Evolutionary conservation across 2,329 filamentous ascomycete genomes (phyloP).

Genomic region (Aspergillus sp.): DNA sequence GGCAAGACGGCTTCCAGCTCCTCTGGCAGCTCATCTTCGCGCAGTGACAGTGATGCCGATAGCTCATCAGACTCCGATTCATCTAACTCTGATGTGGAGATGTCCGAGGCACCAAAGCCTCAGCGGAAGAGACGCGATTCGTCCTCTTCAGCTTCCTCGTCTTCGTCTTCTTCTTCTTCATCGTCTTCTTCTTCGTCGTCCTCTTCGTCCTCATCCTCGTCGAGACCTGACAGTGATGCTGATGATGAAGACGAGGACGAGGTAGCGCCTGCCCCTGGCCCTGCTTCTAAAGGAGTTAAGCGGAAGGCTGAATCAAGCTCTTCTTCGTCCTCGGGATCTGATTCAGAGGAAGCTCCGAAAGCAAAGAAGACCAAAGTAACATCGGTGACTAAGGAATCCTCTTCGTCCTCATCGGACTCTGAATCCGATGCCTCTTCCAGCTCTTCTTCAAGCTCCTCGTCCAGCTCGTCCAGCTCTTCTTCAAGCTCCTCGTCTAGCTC

Average conservation of each 20-base stretch:
- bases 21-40: conserved; percentile 5
- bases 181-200: conserved; percentile 34
- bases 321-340: conserved; percentile 33
- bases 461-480: conserved; percentile 19
- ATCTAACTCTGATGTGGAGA: conserved; percentile 44
- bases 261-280: conserved; percentile 37
- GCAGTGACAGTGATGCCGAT: conserved; percentile 21
- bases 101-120: conserved; percentile 39
- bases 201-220: conserved; percentile 32
- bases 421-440: conserved; percentile 15
- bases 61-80: conserved; percentile 33
- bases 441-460: conserved; percentile 30
- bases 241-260: conserved; percentile 56
- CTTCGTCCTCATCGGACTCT: conserved; percentile 28
- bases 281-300: conserved; percentile 51
- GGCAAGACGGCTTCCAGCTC: conserved; percentile 13
- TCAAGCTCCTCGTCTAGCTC: conserved; percentile 18
- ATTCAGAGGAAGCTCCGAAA: conserved; percentile 47
- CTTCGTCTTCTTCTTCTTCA: conserved; percentile 29
- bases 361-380: conserved; percentile 54
- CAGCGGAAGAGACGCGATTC: conserved; percentile 32
- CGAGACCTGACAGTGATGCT: conserved; percentile 48
- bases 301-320: conserved; percentile 56
- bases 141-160: conserved; percentile 35
- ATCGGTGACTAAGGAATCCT: conserved; percentile 21